Evolutionary conservation across 208 protist species (phyloP), one percentile per base, ranked within the genome.

Genomic region (Giardia muris): DNA sequence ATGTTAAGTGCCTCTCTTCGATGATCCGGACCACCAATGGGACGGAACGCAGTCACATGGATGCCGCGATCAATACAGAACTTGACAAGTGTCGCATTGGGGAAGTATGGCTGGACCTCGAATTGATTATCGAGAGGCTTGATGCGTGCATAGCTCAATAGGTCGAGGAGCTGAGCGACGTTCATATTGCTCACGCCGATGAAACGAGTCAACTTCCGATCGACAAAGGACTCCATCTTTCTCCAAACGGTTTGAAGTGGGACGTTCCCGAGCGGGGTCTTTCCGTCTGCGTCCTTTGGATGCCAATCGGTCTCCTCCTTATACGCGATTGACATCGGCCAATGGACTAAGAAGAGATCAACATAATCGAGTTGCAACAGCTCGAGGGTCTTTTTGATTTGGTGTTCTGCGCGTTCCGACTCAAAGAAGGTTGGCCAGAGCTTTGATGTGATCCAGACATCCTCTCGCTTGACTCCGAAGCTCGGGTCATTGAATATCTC

Each of bases 381-480:
- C 57, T 30, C 30, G 30, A 76, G 57, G 57, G 57, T 76, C 57
- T 76, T 30, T 39, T 10, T 39, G 57, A 76, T 76, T 30, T 76
- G 57, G 30, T 76, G 30, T 39, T 10, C 57, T 39, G 30, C 57
- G 19, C 30, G 10, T 30, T 76, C 57, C 30, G 57, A 30, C 57
- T 76, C 57, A 30, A 39, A 30, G 30, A 76, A 76, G 57, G 10
- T 76, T 10, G 57, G 57, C 57, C 57, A 76, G 10, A 76, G 57
- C 57, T 76, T 76, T 76, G 57, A 76, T 10, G 57, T 76, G 57
- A 76, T 76, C 57, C 57, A 76, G 57, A 76, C 57, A 76, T 76
- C 57, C 30, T 76, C 57, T 10, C 57, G 57, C 57, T 76, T 76
- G 57, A 76, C 30, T 76, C 57, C 57, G 10, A 30, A 76, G 30